These are phyloP conservation scores for Peronospora belbahrii DNA, from an alignment of 352 stramenopile genomes.

Conservation along the genomic window DNA sequence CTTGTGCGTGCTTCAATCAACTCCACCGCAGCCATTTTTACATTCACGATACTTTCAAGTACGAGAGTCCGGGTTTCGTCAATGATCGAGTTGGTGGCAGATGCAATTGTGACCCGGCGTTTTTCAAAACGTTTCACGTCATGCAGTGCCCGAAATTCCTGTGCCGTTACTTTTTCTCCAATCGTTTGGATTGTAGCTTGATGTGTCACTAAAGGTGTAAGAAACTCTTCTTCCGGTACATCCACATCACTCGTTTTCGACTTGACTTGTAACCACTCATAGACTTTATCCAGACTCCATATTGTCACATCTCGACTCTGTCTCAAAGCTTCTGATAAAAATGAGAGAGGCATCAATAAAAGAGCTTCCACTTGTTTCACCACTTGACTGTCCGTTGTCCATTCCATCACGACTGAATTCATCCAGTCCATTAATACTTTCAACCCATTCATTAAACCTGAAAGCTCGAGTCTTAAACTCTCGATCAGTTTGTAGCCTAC, in stretches of 20 bases:
- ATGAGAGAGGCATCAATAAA: background rate
- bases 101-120: constrained; percentile 28
- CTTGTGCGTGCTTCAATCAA: constrained; percentile 34
- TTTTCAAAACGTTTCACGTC: constrained; percentile 45
- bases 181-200: constrained; percentile 13
- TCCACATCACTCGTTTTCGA: constrained; percentile 7
- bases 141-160: constrained; percentile 35
- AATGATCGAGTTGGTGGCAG: constrained; percentile 33
- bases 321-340: constrained; percentile 2
- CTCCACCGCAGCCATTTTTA: constrained; percentile 30
- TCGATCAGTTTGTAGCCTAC: background rate
- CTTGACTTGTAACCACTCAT: constrained; percentile 12
- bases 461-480: constrained; percentile 1
- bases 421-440: constrained; percentile 8
- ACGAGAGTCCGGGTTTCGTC: constrained; percentile 30
- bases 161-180: constrained; percentile 16
- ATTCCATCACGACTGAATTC: background rate
- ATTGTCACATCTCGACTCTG: background rate
- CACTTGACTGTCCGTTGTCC: background rate
- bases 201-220: constrained; percentile 6
- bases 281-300: constrained; percentile 4
- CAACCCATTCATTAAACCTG: background rate
- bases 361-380: background rate
- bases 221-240: constrained; percentile 8
- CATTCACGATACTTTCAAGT: constrained; percentile 29